Evolutionary conservation across 2,329 filamentous ascomycete species (phyloP).

Genomic region (Coniochaeta pulveracea): DNA sequence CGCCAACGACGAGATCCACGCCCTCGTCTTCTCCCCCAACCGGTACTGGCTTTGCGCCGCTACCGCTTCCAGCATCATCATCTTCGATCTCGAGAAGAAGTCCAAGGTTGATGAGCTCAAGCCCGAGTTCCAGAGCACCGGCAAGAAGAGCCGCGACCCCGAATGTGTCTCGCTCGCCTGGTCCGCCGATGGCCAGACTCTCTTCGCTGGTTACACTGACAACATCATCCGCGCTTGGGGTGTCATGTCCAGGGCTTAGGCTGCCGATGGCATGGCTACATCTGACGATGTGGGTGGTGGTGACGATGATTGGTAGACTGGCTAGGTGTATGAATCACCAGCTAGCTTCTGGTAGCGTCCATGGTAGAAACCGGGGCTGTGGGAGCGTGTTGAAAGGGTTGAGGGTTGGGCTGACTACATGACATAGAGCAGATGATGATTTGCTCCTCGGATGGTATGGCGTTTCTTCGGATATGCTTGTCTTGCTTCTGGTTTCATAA

Average conservation of each 20-base stretch:
- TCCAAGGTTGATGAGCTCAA: constrained; percentile 99
- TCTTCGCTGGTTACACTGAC: constrained; percentile 99
- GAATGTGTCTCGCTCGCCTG: constrained; percentile 97
- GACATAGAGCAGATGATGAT: too few species aligned
- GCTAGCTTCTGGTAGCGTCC: constrained; percentile 21
- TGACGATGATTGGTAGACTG: constrained; percentile 7
- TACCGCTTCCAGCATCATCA: constrained; percentile 96
- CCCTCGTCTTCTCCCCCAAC: constrained; percentile 99
- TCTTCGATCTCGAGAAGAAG: constrained; percentile 99
- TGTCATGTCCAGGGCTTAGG: constrained; percentile 87
- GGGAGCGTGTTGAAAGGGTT: too few species aligned
- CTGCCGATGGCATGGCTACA: not conserved
- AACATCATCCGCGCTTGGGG: constrained; percentile 98
- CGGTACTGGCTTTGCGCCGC: constrained; percentile 99
- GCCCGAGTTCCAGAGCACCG: constrained; percentile 89
- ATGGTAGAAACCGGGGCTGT: constrained; percentile 15
- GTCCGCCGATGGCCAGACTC: constrained; percentile 96
- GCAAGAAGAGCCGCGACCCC: constrained; percentile 98
- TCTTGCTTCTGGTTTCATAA: too few species aligned
- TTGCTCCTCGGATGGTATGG: too few species aligned
- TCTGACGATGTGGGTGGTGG: constrained; percentile 2
- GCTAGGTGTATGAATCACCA: constrained; percentile 21
- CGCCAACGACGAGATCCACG: constrained; percentile 99
- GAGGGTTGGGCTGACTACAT: too few species aligned
- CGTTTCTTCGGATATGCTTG: too few species aligned